Base-by-base conservation (phyloP, 2,329 filamentous ascomycete species). In the Rhynchosporium secalis region DNA sequence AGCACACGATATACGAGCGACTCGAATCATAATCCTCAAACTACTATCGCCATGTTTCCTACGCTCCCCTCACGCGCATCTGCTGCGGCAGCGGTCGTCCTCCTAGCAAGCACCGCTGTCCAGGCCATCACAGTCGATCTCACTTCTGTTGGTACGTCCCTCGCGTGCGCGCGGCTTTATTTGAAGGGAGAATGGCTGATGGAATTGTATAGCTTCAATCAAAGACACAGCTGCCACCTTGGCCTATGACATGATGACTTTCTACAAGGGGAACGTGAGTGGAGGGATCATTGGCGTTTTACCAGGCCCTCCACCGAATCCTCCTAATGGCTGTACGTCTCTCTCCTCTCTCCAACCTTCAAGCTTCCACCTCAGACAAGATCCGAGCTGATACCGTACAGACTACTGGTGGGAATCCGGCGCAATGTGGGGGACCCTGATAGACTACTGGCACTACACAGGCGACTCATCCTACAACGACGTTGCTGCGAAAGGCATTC, bases 381-480 rank as follows among this genome's bases (percentile, higher is more conserved):
- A 20, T 20, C 40, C 33, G 56, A 29, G 31, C 61, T 62, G 43
- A 62, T 49, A 51, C 20, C n/a, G 31, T 20, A 31, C 62, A 72
- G 82, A 83, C 68, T 83, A 81, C 72, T 84, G 81, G 81, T 86
- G 83, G 83, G 81, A 84, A 73, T 81, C 82, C n/a, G 83, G 83
- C 54, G 83, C 82, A 43, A 84, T 85, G 82, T 84, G 84, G 70
- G 83, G 82, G 62, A 79, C 79, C 10, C 73, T 86, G 69, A 79
- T 87, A 38, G 83, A 87, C 66, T 87, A 86, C 69, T 87, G 83
- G 83, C 81, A 81, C 69, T 85, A 83, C 71, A 86, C 84, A 1
- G 82, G 81, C 43, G 84, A 87, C 68, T 73, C 75, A 26, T 78
- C 80, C 38, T 87, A 84, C 73, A 87, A 86, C 67, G 76, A 80